phyloP scores from a whole-genome alignment of 2,329 filamentous ascomycete species.

The Trichophyton rubrum region DNA sequence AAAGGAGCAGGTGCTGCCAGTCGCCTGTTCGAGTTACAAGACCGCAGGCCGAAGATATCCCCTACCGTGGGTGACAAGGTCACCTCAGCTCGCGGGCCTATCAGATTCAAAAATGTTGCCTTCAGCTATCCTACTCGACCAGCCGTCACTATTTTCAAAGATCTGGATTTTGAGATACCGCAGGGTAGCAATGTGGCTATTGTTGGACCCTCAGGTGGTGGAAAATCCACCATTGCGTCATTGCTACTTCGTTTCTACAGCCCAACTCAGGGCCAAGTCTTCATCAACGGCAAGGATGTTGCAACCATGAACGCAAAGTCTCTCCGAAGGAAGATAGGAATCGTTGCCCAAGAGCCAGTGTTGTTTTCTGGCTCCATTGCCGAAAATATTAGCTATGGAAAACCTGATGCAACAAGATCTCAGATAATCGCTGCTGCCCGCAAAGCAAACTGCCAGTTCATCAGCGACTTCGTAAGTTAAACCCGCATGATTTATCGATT shows the following conservation, averaged over 20 bases:
- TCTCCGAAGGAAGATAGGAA: conserved; percentile 77
- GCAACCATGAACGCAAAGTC: conserved; percentile 85
- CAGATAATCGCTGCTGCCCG: conserved; percentile 80
- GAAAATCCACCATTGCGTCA: conserved; percentile 92
- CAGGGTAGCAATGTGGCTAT: conserved; percentile 92
- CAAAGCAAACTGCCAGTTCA: conserved; percentile 92
- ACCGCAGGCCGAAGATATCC: conserved; percentile 74
- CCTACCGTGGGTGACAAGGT: conserved; percentile 72
- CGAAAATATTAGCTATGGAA: conserved; percentile 84
- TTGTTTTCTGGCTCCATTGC: conserved; percentile 68
- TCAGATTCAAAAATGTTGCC: conserved; percentile 70
- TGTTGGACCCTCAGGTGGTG: conserved; percentile 88
- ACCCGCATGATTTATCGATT: not conserved
- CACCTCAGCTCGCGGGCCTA: conserved; percentile 71
- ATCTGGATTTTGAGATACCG: conserved; percentile 79
- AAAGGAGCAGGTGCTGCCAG: conserved; percentile 97
- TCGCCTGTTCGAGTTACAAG: conserved; percentile 88
- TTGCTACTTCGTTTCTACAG: conserved; percentile 84
- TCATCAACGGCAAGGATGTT: conserved; percentile 75
- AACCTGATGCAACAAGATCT: conserved; percentile 59
- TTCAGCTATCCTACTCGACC: conserved; percentile 93
- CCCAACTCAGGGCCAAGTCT: conserved; percentile 62
- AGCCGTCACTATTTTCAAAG: conserved; percentile 80
- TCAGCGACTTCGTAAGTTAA: conserved; percentile 66
- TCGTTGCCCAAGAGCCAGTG: conserved; percentile 92